phyloP scores from a whole-genome alignment of 2,329 filamentous ascomycete species.

The Fusarium incarnatum region DNA sequence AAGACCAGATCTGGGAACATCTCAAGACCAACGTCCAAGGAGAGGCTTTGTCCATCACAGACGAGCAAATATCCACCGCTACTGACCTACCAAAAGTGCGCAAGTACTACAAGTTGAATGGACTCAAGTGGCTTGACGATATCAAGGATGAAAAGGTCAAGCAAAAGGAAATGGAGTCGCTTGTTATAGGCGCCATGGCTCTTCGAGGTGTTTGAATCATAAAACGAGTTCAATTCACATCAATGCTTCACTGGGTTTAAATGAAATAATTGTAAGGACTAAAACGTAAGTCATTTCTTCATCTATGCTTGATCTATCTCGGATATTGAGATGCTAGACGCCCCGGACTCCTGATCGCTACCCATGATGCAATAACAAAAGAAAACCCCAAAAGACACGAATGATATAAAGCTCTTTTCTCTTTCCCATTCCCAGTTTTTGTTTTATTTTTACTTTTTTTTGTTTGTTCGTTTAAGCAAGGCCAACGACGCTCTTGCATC shows the following conservation, averaged over 20 bases:
- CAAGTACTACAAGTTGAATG: constrained; percentile 88
- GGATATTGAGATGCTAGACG: constrained; percentile 42
- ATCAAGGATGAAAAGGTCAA: constrained; percentile 58
- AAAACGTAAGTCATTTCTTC: constrained; percentile 47
- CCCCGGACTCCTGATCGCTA: constrained; percentile 47
- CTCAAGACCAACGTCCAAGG: constrained; percentile 73
- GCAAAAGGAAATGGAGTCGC: constrained; percentile 71
- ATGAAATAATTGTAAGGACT: constrained; percentile 21
- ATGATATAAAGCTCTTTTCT: constrained; percentile 40
- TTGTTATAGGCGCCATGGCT: constrained; percentile 82
- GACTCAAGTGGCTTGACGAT: constrained; percentile 62
- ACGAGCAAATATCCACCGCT: constrained; percentile 68
- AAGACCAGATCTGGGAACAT: constrained; percentile 67
- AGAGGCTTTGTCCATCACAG: constrained; percentile 66
- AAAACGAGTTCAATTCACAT: not conserved
- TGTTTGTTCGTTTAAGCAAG: constrained; percentile 43
- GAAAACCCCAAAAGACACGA: constrained; percentile 37
- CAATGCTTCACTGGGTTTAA: too few species aligned
- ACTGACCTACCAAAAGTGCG: constrained; percentile 77
- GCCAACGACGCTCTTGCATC: constrained; percentile 60
- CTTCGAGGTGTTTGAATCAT: constrained; percentile 53
- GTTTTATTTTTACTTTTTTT: constrained; percentile 5
- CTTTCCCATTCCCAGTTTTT: constrained; percentile 14
- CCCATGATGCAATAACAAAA: constrained; percentile 45
- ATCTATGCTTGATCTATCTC: constrained; percentile 46